phyloP scores from a whole-genome alignment of 345 rosid genomes.

The Erucastrum elatum region DNA sequence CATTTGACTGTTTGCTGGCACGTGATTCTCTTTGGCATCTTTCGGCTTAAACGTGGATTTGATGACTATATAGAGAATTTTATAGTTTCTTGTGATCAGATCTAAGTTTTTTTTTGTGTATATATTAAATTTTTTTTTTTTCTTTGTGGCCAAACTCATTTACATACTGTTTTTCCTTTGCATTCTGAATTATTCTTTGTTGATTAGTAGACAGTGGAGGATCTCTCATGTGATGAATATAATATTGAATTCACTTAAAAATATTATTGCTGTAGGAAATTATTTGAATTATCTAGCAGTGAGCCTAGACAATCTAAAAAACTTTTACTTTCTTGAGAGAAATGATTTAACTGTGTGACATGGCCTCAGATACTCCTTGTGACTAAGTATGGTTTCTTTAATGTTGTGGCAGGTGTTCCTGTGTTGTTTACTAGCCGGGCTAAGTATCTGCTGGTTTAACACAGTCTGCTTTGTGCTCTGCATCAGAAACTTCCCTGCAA shows the following conservation, averaged over 20 bases:
- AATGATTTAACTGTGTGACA: neutral
- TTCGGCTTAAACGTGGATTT: constrained; percentile 5
- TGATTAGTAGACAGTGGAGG: constrained; percentile 5
- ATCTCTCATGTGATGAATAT: constrained; percentile 7
- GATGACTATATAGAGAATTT: constrained; percentile 7
- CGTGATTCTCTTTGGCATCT: constrained; percentile 29
- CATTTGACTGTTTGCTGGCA: neutral
- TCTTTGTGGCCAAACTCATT: too few species aligned
- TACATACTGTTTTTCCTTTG: neutral
- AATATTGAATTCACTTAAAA: constrained; percentile 10
- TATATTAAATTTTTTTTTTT: neutral
- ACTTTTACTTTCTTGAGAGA: neutral
- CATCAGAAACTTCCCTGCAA: constrained; percentile 75
- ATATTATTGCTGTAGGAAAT: neutral
- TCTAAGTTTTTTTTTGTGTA: constrained; percentile 26
- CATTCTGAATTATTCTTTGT: too few species aligned
- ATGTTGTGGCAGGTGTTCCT: constrained; percentile 64
- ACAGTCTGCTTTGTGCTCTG: constrained; percentile 92
- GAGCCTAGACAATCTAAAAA: neutral
- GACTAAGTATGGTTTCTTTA: too few species aligned
- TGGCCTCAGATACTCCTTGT: neutral
- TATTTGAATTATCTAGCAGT: constrained; percentile 2
- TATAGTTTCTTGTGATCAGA: constrained; percentile 26
- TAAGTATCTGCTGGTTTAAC: constrained; percentile 98
- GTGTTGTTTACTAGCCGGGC: constrained; percentile 82